phyloP scores from a whole-genome alignment of 331 rosid species.

The Quercus tomentella region DNA sequence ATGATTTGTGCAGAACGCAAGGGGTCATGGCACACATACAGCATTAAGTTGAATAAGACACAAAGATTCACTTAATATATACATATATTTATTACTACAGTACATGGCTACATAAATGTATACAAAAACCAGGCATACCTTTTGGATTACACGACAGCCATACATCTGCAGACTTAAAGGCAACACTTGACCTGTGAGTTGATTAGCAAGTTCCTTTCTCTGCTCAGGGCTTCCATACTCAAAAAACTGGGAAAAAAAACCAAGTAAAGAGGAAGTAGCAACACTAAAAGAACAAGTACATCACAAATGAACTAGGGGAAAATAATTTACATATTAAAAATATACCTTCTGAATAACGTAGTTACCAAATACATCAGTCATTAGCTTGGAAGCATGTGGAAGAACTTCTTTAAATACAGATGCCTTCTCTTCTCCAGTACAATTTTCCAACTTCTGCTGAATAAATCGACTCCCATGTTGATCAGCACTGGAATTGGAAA shows the following conservation, averaged over 20 bases:
- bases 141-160: slow-evolving; percentile 88
- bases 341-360: slow-evolving; percentile 80
- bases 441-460: slow-evolving; percentile 75
- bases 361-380: slow-evolving; percentile 83
- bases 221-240: slow-evolving; percentile 77
- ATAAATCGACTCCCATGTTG: slow-evolving; percentile 93
- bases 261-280: slow-evolving; percentile 8
- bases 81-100: background rate
- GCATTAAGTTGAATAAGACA: background rate
- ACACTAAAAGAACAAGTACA: slow-evolving; percentile 4
- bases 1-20: background rate
- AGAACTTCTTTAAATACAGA: slow-evolving; percentile 58
- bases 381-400: slow-evolving; percentile 58
- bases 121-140: slow-evolving; percentile 35
- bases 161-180: slow-evolving; percentile 84
- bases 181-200: slow-evolving; percentile 55
- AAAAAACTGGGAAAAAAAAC: slow-evolving; percentile 48
- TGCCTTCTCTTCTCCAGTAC: slow-evolving; percentile 46
- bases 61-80: background rate
- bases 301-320: background rate
- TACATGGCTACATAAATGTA: background rate
- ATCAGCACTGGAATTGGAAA: slow-evolving; percentile 54
- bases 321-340: background rate
- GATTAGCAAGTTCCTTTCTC: slow-evolving; percentile 75
- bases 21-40: background rate